Percentiles rank a stretch among this genome's conserved stretches.
Conservation (phyloP, 2,329 filamentous ascomycete species). For the Fusarium agapanthi region DNA sequence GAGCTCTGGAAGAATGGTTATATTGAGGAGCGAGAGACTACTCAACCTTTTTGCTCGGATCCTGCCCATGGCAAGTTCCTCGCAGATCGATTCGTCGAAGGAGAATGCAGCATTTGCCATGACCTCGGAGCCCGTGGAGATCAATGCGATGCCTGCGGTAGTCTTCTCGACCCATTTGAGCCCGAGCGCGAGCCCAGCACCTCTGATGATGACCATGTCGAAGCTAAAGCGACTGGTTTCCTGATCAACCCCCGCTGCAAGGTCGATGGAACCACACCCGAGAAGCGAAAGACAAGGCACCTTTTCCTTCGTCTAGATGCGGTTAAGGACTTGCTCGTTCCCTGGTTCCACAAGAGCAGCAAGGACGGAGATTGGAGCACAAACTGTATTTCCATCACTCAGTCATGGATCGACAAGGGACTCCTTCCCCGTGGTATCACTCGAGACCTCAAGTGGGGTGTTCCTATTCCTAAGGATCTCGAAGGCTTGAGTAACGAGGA, state of each 20-base stretch:
- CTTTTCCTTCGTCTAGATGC: conserved; percentile 89
- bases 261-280: conserved; percentile 83
- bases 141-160: conserved; percentile 79
- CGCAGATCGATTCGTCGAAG: conserved; percentile 87
- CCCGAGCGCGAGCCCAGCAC: conserved; percentile 51
- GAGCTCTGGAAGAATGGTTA: conserved; percentile 90
- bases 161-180: conserved; percentile 75
- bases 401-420: conserved; percentile 84
- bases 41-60: conserved; percentile 81
- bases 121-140: conserved; percentile 77
- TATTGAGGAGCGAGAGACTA: conserved; percentile 85
- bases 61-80: conserved; percentile 79
- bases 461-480: conserved; percentile 59
- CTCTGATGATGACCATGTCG: conserved; percentile 46
- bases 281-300: conserved; percentile 85
- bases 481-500: conserved; percentile 62
- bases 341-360: conserved; percentile 79
- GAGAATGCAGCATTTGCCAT: conserved; percentile 77
- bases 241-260: conserved; percentile 91
- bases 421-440: conserved; percentile 90
- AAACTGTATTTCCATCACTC: conserved; percentile 79
- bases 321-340: conserved; percentile 77
- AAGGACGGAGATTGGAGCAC: conserved; percentile 79
- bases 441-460: conserved; percentile 90
- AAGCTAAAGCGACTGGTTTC: conserved; percentile 53